A percentile compares a stretch with the other conserved stretches of the same genome.
Evolutionary conservation across 371 early-diverging fungal genomes (phyloP).

Genomic region (Smittium mucronatum): DNA sequence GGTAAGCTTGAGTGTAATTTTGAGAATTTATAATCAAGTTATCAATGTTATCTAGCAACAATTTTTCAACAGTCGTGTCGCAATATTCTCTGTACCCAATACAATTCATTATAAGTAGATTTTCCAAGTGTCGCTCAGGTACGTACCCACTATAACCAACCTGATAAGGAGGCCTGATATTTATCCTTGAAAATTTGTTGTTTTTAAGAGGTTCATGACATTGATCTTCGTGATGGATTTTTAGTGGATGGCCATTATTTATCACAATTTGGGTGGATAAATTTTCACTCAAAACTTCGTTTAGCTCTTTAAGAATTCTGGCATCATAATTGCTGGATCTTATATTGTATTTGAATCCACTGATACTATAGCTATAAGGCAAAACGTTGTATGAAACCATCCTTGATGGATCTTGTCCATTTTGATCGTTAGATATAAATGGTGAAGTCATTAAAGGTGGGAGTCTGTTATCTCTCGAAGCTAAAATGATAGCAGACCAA

Average conservation of each 20-base stretch:
- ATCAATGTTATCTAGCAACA: neutral
- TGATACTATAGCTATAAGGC: neutral
- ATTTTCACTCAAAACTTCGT: neutral
- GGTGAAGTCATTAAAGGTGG: slow-evolving; percentile 16
- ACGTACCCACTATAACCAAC: slow-evolving; percentile 43
- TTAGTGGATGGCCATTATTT: neutral
- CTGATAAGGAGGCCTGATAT: slow-evolving; percentile 41
- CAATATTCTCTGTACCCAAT: slow-evolving; percentile 38
- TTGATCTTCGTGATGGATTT: neutral
- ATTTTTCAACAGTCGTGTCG: slow-evolving; percentile 19
- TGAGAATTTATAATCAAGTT: neutral
- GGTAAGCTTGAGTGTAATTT: neutral
- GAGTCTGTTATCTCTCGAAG: slow-evolving; percentile 39
- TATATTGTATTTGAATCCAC: neutral
- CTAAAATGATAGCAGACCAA: slow-evolving; percentile 43
- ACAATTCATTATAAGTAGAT: slow-evolving; percentile 38
- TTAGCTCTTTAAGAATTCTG: neutral
- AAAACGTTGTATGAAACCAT: neutral
- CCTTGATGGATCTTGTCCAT: neutral
- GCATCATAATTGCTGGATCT: neutral
- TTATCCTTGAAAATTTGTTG: slow-evolving; percentile 23
- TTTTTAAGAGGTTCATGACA: slow-evolving; percentile 12
- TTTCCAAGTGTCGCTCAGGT: slow-evolving; percentile 47
- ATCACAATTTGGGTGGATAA: neutral
- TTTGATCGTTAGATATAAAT: neutral